Evolutionary conservation across 176 grass and related monocot species (phyloP).

Genomic region (Triticum turgidum): DNA sequence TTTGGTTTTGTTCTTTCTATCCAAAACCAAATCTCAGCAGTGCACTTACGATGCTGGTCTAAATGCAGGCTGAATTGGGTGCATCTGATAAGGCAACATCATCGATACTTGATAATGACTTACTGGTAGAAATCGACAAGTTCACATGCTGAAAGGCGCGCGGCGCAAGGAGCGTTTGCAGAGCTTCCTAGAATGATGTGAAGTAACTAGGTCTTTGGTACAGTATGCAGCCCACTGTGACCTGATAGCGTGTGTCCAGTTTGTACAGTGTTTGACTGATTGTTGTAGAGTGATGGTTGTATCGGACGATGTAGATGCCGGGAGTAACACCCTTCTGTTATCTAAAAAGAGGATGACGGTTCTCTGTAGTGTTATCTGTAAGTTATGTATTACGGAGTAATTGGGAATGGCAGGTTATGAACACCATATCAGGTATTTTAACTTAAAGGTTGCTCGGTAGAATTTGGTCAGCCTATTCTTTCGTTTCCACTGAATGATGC

Average conservation of each 20-base stretch:
- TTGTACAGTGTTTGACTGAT: constrained; percentile 15
- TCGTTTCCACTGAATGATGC: neutral
- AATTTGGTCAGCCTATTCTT: neutral
- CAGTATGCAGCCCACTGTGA: constrained; percentile 9
- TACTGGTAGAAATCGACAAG: constrained; percentile 41
- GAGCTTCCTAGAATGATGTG: neutral
- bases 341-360: neutral
- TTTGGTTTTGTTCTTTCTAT: neutral
- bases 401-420: neutral
- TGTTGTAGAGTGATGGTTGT: constrained; percentile 24
- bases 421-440: neutral
- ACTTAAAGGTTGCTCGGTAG: neutral
- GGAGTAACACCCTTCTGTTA: neutral
- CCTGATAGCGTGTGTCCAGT: constrained; percentile 18
- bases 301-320: neutral
- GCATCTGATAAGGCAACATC: constrained; percentile 58
- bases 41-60: constrained; percentile 23
- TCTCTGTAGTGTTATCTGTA: constrained; percentile 12
- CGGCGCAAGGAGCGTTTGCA: neutral
- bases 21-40: constrained; percentile 4
- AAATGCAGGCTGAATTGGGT: constrained; percentile 55
- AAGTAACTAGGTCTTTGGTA: constrained; percentile 28
- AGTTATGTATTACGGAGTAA: neutral
- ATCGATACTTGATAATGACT: constrained; percentile 51
- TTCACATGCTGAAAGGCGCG: constrained; percentile 36